Conservation (phyloP, 1,139 yeast species). For the Zygotorulaspora mrakii region DNA sequence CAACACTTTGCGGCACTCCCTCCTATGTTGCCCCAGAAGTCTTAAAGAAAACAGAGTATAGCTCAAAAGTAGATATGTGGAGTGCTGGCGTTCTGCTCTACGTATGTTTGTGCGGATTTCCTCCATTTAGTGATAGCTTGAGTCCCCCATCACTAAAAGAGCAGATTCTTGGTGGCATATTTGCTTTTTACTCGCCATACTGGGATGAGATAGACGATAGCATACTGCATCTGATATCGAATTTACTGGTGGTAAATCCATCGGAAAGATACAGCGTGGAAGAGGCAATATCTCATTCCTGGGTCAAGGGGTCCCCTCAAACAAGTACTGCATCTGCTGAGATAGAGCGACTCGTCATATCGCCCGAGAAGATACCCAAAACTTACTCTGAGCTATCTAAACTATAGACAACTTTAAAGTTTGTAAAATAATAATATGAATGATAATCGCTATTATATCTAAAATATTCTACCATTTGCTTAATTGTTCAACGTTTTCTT, state of each 20-base stretch:
- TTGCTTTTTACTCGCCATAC: conserved; percentile 74
- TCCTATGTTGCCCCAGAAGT: conserved; percentile 85
- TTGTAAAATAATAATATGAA: too few species aligned
- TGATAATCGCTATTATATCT: neutral
- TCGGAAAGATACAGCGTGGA: conserved; percentile 48
- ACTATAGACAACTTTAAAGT: conserved; percentile 1
- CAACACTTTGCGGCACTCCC: conserved; percentile 78
- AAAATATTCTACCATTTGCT: conserved; percentile 47
- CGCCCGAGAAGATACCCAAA: conserved; percentile 29
- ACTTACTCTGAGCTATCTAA: conserved; percentile 34
- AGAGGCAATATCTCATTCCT: conserved; percentile 52
- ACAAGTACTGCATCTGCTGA: conserved; percentile 16
- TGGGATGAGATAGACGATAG: conserved; percentile 69
- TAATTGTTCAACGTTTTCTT: conserved; percentile 63
- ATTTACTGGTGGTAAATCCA: conserved; percentile 58
- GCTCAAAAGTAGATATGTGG: conserved; percentile 76
- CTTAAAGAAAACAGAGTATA: conserved; percentile 53
- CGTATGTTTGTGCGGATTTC: conserved; percentile 78
- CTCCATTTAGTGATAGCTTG: conserved; percentile 77
- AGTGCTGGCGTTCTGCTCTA: conserved; percentile 73
- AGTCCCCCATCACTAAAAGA: conserved; percentile 78
- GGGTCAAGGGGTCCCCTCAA: conserved; percentile 43
- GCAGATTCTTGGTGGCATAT: conserved; percentile 62
- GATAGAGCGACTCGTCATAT: conserved; percentile 26
- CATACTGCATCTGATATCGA: conserved; percentile 62